Evolutionary conservation across 2,329 filamentous ascomycete genomes (phyloP).

Genomic region (Stachybotrys chartarum): DNA sequence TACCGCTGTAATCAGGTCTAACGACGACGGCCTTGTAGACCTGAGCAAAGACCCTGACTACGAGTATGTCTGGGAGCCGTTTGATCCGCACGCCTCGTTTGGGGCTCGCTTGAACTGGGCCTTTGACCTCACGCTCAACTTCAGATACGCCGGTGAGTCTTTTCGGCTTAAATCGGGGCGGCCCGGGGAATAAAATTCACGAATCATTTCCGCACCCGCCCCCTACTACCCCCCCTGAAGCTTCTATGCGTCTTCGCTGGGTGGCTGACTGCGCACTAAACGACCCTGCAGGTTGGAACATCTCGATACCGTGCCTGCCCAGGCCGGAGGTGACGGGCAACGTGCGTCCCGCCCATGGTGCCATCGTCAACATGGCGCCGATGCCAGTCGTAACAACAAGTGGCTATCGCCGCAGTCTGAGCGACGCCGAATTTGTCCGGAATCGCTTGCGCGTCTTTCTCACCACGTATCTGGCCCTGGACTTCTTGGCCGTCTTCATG

Average conservation of each 20-base stretch:
- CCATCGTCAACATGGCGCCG: conserved; percentile 31
- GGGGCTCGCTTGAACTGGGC: conserved; percentile 46
- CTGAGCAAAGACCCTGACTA: conserved; percentile 18
- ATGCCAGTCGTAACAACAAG: conserved; percentile 33
- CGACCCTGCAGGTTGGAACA: conserved; percentile 46
- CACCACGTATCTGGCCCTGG: conserved; percentile 58
- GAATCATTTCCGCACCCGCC: background rate
- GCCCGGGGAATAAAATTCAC: conserved; percentile 10
- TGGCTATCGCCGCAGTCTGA: conserved; percentile 38
- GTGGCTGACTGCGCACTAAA: background rate
- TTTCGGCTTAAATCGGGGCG: background rate
- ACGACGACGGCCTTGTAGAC: background rate
- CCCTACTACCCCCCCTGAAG: background rate
- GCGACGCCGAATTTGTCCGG: conserved; percentile 36
- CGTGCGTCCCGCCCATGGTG: conserved; percentile 16
- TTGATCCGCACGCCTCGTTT: conserved; percentile 42
- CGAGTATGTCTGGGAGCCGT: conserved; percentile 55
- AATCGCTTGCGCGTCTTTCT: conserved; percentile 38
- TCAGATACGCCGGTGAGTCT: conserved; percentile 43
- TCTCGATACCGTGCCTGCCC: conserved; percentile 43
- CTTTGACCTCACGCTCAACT: conserved; percentile 45
- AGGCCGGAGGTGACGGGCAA: conserved; percentile 34
- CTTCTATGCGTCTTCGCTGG: background rate
- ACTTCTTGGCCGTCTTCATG: conserved; percentile 61
- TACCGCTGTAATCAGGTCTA: too few species aligned